Evolutionary conservation across 1,284 basidiomycete genomes (phyloP).

Genomic region (Termitomyces sp.): DNA sequence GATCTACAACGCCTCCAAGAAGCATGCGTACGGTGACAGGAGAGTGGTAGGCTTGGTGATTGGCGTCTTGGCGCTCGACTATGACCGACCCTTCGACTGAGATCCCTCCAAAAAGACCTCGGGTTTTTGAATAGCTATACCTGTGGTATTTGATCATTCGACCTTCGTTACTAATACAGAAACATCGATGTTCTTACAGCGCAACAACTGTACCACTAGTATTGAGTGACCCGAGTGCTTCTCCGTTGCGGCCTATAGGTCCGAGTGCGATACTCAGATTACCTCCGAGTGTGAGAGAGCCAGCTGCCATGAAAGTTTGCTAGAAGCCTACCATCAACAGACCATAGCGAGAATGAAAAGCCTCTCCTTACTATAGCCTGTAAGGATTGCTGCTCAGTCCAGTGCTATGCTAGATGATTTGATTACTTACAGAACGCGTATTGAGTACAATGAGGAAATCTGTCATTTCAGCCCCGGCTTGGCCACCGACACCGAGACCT

Average conservation of each 20-base stretch:
- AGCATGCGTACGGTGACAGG: constrained; percentile 75
- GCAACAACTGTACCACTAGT: constrained; percentile 87
- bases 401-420: constrained; percentile 15
- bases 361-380: constrained; percentile 54
- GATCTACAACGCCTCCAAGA: constrained; percentile 69
- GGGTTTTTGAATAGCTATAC: constrained; percentile 94
- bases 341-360: constrained; percentile 3
- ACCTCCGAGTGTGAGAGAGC: constrained; percentile 89
- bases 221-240: constrained; percentile 85
- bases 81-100: constrained; percentile 94
- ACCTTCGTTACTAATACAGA: not conserved
- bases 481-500: constrained; percentile 86
- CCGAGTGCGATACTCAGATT: constrained; percentile 92
- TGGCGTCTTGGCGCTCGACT: constrained; percentile 90
- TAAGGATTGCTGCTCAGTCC: constrained; percentile 6
- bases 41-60: constrained; percentile 72
- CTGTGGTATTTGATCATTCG: constrained; percentile 28
- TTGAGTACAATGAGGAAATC: constrained; percentile 95
- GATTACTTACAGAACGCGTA: constrained; percentile 56
- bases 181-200: constrained; percentile 51
- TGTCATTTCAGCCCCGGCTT: constrained; percentile 83
- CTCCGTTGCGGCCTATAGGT: constrained; percentile 91
- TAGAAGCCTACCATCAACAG: constrained; percentile 29
- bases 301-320: constrained; percentile 91
- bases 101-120: constrained; percentile 84